phyloP scores from a whole-genome alignment of 2,329 filamentous ascomycete species.

The Colletotrichum destructivum region DNA sequence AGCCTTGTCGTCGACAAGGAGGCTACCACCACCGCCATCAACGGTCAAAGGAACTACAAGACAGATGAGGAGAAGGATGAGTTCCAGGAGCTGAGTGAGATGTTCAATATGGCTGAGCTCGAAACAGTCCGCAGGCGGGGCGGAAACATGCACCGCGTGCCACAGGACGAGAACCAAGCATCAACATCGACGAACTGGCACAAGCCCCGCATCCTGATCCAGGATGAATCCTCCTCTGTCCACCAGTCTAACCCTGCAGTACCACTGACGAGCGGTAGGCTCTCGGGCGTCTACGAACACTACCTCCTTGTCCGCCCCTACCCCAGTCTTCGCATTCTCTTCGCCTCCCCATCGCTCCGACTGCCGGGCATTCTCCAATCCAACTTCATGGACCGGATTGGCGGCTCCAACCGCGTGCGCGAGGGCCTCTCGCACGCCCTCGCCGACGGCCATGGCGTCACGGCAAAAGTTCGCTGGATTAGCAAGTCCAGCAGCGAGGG shows the following conservation, averaged over 20 bases:
- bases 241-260: constrained; percentile 28
- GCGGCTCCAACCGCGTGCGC: constrained; percentile 63
- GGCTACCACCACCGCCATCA: constrained; percentile 44
- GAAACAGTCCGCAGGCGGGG: constrained; percentile 75
- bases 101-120: constrained; percentile 78
- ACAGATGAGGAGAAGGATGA: constrained; percentile 60
- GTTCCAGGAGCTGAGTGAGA: constrained; percentile 77
- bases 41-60: constrained; percentile 46
- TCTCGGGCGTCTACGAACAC: constrained; percentile 65
- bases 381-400: constrained; percentile 68
- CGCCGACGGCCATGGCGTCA: constrained; percentile 78
- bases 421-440: constrained; percentile 72
- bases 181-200: constrained; percentile 51
- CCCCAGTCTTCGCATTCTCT: constrained; percentile 76
- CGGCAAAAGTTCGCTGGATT: constrained; percentile 82
- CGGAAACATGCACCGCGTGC: constrained; percentile 71
- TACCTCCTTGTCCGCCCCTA: constrained; percentile 78
- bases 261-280: constrained; percentile 48
- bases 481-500: constrained; percentile 68
- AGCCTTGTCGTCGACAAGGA: constrained; percentile 59
- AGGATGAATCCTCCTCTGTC: constrained; percentile 50
- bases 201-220: constrained; percentile 59
- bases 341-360: constrained; percentile 77
- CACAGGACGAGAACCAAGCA: constrained; percentile 61
- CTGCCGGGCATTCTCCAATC: constrained; percentile 78